phyloP scores from a whole-genome alignment of 2,329 filamentous ascomycete species.

The Pseudocercospora musae region DNA sequence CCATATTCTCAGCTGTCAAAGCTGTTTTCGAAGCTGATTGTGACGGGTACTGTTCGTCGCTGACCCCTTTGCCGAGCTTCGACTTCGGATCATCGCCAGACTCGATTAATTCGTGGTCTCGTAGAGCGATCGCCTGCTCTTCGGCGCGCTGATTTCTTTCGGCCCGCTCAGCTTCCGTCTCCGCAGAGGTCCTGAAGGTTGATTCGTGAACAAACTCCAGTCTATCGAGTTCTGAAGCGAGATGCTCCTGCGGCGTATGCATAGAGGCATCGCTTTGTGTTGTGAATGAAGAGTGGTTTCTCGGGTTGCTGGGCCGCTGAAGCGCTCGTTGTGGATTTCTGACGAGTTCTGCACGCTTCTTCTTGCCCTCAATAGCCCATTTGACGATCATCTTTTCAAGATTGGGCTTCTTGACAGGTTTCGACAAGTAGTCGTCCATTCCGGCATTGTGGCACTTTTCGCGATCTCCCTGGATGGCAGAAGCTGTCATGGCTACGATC shows the following conservation, averaged over 20 bases:
- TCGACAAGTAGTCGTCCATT: constrained; percentile 72
- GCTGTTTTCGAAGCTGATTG: constrained; percentile 3
- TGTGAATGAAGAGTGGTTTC: constrained; percentile 24
- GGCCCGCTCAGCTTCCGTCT: constrained; percentile 46
- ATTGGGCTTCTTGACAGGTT: constrained; percentile 66
- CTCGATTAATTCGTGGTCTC: constrained; percentile 56
- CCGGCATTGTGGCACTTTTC: constrained; percentile 71
- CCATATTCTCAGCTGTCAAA: constrained; percentile 34
- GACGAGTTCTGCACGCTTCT: constrained; percentile 29
- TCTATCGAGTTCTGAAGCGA: constrained; percentile 32
- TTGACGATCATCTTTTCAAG: constrained; percentile 69
- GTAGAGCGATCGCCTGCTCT: constrained; percentile 53
- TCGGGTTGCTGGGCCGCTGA: constrained; percentile 19
- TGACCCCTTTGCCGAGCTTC: constrained; percentile 23
- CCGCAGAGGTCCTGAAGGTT: constrained; percentile 40
- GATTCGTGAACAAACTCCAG: constrained; percentile 37
- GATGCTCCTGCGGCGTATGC: constrained; percentile 33
- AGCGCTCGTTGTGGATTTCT: constrained; percentile 14
- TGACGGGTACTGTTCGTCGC: constrained; percentile 16
- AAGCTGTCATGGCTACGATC: constrained; percentile 79
- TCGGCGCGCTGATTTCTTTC: constrained; percentile 50
- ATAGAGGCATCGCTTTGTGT: constrained; percentile 22
- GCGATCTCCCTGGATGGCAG: constrained; percentile 70
- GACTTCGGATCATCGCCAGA: constrained; percentile 41
- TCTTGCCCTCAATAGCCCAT: constrained; percentile 55